Evolutionary conservation across 345 rosid genomes (phyloP).

Genomic region (Dipteronia sinensis): DNA sequence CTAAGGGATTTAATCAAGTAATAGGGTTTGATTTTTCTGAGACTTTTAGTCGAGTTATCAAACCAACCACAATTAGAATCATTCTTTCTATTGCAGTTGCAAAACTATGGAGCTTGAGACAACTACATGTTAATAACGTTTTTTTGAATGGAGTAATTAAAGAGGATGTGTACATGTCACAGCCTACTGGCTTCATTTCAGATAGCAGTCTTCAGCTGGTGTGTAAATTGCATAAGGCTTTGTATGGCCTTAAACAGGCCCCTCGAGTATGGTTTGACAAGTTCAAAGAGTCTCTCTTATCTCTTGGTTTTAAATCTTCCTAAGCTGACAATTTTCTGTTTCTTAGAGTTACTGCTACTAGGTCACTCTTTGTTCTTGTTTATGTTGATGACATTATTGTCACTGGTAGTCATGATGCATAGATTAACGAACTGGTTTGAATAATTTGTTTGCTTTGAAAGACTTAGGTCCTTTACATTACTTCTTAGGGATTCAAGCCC

Average conservation of each 20-base stretch:
- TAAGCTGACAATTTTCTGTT: not conserved
- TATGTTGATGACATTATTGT: slow-evolving; percentile 9
- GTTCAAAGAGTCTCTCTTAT: not conserved
- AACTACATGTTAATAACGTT: too few species aligned
- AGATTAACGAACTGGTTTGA: not conserved
- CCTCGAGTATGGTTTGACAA: not conserved
- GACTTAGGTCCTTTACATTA: not conserved
- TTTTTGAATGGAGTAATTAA: too few species aligned
- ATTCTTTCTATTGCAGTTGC: too few species aligned
- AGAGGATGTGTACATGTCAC: too few species aligned
- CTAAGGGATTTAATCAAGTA: too few species aligned
- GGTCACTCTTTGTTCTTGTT: not conserved
- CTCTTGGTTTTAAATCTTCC: not conserved
- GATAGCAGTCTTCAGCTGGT: too few species aligned
- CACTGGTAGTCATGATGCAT: not conserved
- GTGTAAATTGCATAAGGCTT: too few species aligned
- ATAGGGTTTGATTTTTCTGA: too few species aligned
- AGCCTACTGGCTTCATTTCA: too few species aligned
- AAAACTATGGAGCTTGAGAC: too few species aligned
- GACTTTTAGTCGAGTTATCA: too few species aligned
- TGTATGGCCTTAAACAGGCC: not conserved
- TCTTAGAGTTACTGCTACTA: not conserved
- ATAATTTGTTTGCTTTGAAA: slow-evolving; percentile 4
- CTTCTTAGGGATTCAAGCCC: not conserved
- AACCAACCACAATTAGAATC: too few species aligned